Conservation (phyloP, 106 monocot species). For the Allium fistulosum region DNA sequence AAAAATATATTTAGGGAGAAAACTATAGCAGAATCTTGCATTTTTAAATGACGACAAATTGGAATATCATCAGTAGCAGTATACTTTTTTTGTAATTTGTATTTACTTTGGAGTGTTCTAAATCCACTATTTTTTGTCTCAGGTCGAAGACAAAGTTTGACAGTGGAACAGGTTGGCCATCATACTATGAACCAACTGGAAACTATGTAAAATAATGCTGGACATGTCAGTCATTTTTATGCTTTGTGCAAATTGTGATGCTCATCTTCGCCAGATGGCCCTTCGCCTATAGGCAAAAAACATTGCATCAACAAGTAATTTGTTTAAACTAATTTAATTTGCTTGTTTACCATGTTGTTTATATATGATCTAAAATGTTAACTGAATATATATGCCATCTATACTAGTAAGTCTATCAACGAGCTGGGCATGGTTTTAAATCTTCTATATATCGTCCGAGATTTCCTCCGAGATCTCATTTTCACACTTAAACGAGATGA, state of each 20-base stretch:
- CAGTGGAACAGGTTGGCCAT: slow-evolving; percentile 97
- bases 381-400: no score
- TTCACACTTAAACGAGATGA: no score
- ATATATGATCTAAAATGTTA: neutral
- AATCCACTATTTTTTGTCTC: neutral
- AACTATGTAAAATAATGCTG: slow-evolving; percentile 68
- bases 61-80: no score
- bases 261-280: slow-evolving; percentile 96
- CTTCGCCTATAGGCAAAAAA: slow-evolving; percentile 79
- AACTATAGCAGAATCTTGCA: no score
- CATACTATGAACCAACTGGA: slow-evolving; percentile 67
- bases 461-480: no score
- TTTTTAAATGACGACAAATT: no score
- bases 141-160: slow-evolving; percentile 84
- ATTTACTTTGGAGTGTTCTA: neutral
- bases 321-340: neutral
- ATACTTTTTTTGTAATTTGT: neutral
- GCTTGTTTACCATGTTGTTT: neutral
- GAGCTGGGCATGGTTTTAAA: no score
- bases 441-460: no score
- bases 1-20: no score
- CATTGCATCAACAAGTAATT: slow-evolving; percentile 85
- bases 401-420: no score
- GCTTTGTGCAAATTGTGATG: slow-evolving; percentile 82
- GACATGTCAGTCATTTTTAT: slow-evolving; percentile 93